phyloP scores from a whole-genome alignment of 2,329 filamentous ascomycete species.

The Ciborinia camelliae region DNA sequence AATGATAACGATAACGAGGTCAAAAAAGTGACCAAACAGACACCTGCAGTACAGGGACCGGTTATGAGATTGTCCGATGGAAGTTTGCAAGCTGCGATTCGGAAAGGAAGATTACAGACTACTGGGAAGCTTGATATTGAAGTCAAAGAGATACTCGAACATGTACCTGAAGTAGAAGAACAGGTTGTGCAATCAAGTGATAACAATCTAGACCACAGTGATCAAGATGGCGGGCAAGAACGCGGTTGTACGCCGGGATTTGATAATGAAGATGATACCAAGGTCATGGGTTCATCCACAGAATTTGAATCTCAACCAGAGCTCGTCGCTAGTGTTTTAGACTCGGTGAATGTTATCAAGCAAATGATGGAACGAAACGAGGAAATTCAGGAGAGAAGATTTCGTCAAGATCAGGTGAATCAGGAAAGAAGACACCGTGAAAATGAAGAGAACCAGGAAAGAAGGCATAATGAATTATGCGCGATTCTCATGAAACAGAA shows the following conservation, averaged over 20 bases:
- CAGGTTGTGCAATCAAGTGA: fast-evolving
- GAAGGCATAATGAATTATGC: not conserved
- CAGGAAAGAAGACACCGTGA: no score
- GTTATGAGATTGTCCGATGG: not conserved
- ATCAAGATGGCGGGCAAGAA: not conserved
- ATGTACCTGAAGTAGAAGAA: not conserved
- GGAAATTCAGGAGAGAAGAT: not conserved
- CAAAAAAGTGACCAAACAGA: not conserved
- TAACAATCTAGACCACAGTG: not conserved
- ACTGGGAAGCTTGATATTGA: not conserved
- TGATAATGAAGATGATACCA: not conserved
- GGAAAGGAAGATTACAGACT: not conserved
- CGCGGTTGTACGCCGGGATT: not conserved
- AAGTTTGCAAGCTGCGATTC: not conserved
- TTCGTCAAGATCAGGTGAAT: no score
- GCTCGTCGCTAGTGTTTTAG: not conserved
- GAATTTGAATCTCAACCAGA: not conserved
- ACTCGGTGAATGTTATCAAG: not conserved
- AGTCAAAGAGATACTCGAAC: no score
- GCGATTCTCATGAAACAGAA: not conserved
- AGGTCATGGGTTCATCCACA: not conserved
- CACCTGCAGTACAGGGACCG: not conserved
- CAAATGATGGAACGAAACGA: not conserved
- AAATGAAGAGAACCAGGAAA: no score
- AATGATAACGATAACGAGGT: not conserved